phyloP scores from a whole-genome alignment of 768 basidiomycete genomes.

The Coprinopsis marcescibilis region DNA sequence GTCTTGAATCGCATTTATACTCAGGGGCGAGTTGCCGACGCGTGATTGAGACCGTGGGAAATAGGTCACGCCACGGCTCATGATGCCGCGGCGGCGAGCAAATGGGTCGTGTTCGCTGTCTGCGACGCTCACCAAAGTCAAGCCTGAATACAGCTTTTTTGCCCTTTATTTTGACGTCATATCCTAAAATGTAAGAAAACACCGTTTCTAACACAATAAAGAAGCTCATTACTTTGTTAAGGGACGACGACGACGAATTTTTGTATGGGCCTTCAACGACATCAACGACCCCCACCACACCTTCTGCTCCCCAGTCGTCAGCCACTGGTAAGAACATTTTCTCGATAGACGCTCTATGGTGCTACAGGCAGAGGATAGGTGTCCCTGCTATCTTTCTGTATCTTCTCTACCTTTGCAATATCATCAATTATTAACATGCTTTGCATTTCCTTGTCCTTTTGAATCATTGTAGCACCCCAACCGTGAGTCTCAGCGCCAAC shows the following conservation, averaged over 20 bases:
- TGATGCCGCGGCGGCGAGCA: too few species aligned
- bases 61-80: too few species aligned
- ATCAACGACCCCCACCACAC: conserved; percentile 26
- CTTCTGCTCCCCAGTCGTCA: conserved; percentile 42
- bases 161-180: too few species aligned
- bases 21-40: too few species aligned
- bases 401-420: conserved; percentile 26
- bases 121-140: too few species aligned
- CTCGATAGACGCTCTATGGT: neutral
- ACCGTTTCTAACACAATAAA: neutral
- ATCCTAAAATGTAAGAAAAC: conserved; percentile 8
- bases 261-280: conserved; percentile 57
- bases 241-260: conserved; percentile 81
- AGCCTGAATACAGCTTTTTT: too few species aligned
- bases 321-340: conserved; percentile 13
- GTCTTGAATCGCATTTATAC: too few species aligned
- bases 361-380: neutral
- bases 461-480: conserved; percentile 40
- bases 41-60: too few species aligned
- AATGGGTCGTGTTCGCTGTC: too few species aligned
- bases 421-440: conserved; percentile 29
- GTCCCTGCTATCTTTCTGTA: conserved; percentile 20
- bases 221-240: conserved; percentile 19
- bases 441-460: conserved; percentile 21
- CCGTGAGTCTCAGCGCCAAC: conserved; percentile 61